Conservation (phyloP, 2,329 filamentous ascomycete species). For the Penicillium carneum region DNA sequence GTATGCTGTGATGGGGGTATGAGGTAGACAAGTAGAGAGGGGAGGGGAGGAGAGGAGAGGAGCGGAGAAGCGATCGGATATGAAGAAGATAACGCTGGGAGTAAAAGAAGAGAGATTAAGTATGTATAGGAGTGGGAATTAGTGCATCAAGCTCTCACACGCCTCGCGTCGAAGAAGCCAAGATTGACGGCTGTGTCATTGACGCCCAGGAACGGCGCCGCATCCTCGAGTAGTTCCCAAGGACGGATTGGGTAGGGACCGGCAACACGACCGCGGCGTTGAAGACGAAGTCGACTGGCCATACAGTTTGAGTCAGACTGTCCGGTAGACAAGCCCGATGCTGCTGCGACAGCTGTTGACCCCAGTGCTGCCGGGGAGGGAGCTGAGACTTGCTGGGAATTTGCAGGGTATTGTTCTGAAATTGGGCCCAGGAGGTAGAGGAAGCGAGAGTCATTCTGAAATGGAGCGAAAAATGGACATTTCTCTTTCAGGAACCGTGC, state of each 20-base stretch:
- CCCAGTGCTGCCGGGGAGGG: constrained; percentile 44
- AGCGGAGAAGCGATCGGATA: background rate
- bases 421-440: constrained; percentile 53
- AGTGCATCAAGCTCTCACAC: constrained; percentile 38
- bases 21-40: background rate
- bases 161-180: constrained; percentile 52
- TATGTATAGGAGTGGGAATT: background rate
- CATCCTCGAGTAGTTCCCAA: constrained; percentile 57
- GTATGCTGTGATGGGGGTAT: background rate
- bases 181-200: constrained; percentile 56
- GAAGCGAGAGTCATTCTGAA: constrained; percentile 51
- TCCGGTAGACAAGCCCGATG: constrained; percentile 23
- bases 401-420: constrained; percentile 33
- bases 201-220: constrained; percentile 53
- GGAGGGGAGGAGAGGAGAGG: background rate
- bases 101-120: background rate
- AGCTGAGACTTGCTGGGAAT: constrained; percentile 37
- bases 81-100: background rate
- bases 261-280: constrained; percentile 46
- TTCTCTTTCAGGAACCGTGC: constrained; percentile 53
- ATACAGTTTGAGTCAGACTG: constrained; percentile 35
- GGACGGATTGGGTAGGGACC: constrained; percentile 49
- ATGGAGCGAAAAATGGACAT: constrained; percentile 48
- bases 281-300: constrained; percentile 46
- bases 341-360: constrained; percentile 23